Evolutionary conservation across 208 protist species (phyloP), one percentile per base, ranked within the genome.

Genomic region (Wallacemonas sp.): DNA sequence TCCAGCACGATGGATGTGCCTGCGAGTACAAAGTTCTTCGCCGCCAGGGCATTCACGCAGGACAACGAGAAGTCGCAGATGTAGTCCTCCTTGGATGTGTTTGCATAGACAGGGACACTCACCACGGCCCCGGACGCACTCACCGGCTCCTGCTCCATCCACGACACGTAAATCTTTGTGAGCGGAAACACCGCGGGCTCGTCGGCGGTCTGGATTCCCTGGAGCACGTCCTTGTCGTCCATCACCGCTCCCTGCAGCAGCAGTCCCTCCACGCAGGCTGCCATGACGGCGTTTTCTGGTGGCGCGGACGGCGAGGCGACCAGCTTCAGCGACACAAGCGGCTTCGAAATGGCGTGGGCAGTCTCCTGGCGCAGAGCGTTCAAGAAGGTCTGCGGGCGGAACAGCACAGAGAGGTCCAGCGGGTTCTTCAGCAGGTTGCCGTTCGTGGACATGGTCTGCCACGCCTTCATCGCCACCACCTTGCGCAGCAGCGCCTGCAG

Each of bases 361-460:
- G 95, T 98, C 70, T 98, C 86, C 79, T 98, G 97, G 2, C 96
- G 87, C 46, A 99, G 71, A 29, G 98, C 97, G 58, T 98, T 98
- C 24, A 99, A 68, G 65, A 99, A 98, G 33, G 95, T 98, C 58
- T 90, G 71, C 2, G 97, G 94, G 8, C 93, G 82, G 67, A 99
- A 91, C 6, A 99, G 79, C 47, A 88, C 71, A 14, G 81, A 79
- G 16, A 99, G 83, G 34, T 93, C 74, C 2, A 99, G 46, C 6
- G 81, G 65, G 8, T 58, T 19, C 36, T 72, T 76, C 11, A 98
- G 80, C 19, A 99, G 76, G 21, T 75, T 80, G 26, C 81, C 79
- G 9, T 76, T 76, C 8, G 68, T 26, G 19, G 78, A 55, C 60
- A 80, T 56, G 9, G 48, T 65, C 46, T 94, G 78, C 88, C 85